Conservation (phyloP, 2,329 filamentous ascomycete genomes). For the Penicillium sp. region DNA sequence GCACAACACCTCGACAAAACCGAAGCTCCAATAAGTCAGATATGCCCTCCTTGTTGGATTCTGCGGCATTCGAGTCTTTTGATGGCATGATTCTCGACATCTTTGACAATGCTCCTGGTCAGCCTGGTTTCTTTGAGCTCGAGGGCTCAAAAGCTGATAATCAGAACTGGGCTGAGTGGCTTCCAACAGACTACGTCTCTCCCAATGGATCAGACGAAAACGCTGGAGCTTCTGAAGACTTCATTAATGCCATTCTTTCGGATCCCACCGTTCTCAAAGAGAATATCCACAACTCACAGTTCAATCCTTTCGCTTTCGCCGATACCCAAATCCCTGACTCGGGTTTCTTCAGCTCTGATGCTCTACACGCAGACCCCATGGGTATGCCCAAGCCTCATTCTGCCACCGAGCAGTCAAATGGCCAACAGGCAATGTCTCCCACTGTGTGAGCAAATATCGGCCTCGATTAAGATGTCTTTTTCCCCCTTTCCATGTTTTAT, state of each 20-base stretch:
- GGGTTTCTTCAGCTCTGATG: conserved; percentile 38
- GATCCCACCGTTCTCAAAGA: conserved; percentile 33
- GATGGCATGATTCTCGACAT: conserved; percentile 41
- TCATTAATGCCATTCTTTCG: conserved; percentile 39
- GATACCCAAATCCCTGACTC: conserved; percentile 35
- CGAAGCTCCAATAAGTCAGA: conserved; percentile 28
- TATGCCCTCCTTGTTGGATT: conserved; percentile 21
- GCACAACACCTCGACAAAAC: conserved; percentile 21
- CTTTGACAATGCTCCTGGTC: conserved; percentile 33
- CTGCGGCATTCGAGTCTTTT: conserved; percentile 30
- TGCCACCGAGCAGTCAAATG: conserved; percentile 10
- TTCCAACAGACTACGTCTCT: conserved; percentile 37
- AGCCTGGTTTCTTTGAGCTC: conserved; percentile 32
- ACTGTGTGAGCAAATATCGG: background rate
- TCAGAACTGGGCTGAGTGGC: conserved; percentile 40
- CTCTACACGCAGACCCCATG: conserved; percentile 27
- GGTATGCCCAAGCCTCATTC: conserved; percentile 24
- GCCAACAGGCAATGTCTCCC: conserved; percentile 14
- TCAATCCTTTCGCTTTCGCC: conserved; percentile 34
- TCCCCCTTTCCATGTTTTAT: conserved; percentile 7
- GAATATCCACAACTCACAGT: conserved; percentile 23
- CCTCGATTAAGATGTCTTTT: background rate
- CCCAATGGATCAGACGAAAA: conserved; percentile 28
- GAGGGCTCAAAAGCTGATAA: conserved; percentile 24
- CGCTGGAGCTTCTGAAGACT: conserved; percentile 26